phyloP scores from a whole-genome alignment of 2,329 filamentous ascomycete species.

The Penicillium sp. region DNA sequence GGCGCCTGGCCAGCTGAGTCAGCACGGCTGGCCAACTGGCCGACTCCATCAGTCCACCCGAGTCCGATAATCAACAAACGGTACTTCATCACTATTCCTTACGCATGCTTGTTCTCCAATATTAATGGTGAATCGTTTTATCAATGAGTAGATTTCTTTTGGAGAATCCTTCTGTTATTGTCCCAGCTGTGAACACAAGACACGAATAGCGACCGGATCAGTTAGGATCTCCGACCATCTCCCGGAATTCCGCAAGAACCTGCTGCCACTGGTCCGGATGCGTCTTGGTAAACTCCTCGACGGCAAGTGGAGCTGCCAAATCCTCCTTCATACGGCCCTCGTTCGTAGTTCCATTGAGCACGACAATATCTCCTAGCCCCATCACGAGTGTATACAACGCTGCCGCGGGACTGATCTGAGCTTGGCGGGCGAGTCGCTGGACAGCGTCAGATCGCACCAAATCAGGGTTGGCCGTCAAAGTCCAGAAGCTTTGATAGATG shows the following conservation, averaged over 20 bases:
- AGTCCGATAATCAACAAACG: too few relatives aligned
- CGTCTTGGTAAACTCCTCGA: conserved; percentile 48
- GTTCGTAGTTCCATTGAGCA: conserved; percentile 62
- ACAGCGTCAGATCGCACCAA: conserved; percentile 55
- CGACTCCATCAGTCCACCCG: not conserved
- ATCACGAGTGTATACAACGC: conserved; percentile 61
- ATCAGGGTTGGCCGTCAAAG: conserved; percentile 59
- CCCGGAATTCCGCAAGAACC: conserved; percentile 54
- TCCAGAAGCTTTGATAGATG: conserved; percentile 64
- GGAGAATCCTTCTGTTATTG: not conserved
- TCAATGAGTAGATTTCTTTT: not conserved
- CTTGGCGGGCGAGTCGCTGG: conserved; percentile 48
- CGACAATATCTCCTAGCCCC: conserved; percentile 51
- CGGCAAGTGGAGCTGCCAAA: conserved; percentile 46
- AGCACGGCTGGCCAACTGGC: conserved; percentile 12
- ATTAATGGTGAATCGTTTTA: too few relatives aligned
- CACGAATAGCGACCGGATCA: not conserved
- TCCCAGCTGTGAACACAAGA: not conserved
- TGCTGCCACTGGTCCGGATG: conserved; percentile 54
- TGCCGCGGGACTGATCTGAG: conserved; percentile 47
- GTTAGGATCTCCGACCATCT: conserved; percentile 35
- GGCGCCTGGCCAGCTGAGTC: conserved; percentile 29
- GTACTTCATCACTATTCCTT: not conserved
- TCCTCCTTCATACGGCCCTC: conserved; percentile 55
- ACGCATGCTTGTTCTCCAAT: not conserved